Evolutionary conservation across 2,329 filamentous ascomycete species (phyloP).

Genomic region (Alternaria infectoria): DNA sequence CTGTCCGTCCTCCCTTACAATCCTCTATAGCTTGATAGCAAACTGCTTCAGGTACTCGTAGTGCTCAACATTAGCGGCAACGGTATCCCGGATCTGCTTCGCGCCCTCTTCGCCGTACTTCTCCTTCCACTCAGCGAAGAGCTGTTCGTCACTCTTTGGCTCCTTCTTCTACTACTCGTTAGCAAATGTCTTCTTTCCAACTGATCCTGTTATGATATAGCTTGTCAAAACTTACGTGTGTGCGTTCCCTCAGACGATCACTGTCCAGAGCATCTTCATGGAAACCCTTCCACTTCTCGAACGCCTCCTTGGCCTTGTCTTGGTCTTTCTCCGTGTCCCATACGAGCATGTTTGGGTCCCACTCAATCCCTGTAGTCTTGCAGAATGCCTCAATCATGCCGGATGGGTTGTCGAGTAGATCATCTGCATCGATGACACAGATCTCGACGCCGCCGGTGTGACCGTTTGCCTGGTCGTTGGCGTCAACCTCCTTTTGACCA

Average conservation of each 20-base stretch:
- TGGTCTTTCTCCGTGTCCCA: constrained; percentile 83
- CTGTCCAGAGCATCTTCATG: constrained; percentile 93
- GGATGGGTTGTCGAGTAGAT: constrained; percentile 84
- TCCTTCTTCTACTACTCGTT: constrained; percentile 60
- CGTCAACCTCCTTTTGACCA: constrained; percentile 48
- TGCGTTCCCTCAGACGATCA: constrained; percentile 73
- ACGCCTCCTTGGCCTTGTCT: constrained; percentile 70
- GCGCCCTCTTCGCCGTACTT: constrained; percentile 77
- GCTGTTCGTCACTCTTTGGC: constrained; percentile 67
- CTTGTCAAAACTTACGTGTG: constrained; percentile 58
- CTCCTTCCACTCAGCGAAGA: constrained; percentile 73
- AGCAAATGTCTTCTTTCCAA: background rate
- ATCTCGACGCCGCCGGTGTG: constrained; percentile 63
- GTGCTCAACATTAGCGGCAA: constrained; percentile 73
- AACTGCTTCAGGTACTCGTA: constrained; percentile 86
- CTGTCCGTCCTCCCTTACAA: too few species aligned
- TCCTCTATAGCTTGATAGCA: constrained; percentile 60
- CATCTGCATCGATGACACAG: constrained; percentile 91
- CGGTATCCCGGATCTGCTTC: constrained; percentile 71
- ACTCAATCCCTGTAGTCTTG: constrained; percentile 78
- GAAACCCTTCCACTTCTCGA: constrained; percentile 97
- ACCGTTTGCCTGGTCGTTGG: constrained; percentile 37
- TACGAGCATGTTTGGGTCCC: constrained; percentile 75
- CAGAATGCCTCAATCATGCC: constrained; percentile 81
- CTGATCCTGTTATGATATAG: background rate